These are phyloP conservation scores for Millerozyma acaciae DNA, from an alignment of 805 yeast species.

Conservation along the genomic window DNA sequence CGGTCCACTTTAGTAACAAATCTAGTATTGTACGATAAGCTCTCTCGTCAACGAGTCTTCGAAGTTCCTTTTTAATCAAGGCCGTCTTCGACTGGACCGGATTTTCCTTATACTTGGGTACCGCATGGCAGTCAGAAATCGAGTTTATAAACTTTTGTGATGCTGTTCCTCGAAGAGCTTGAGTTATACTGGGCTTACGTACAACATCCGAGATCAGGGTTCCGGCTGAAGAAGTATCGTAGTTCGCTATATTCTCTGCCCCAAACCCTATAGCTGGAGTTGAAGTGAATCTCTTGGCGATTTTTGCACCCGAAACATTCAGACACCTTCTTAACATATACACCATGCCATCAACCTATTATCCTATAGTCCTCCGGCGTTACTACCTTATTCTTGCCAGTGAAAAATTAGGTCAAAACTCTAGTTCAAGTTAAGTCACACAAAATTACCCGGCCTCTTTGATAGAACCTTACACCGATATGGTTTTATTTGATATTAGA, in stretches of 20 bases:
- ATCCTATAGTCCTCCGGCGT: no score
- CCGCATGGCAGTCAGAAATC: constrained; percentile 12
- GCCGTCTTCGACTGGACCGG: constrained; percentile 5
- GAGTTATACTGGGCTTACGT: neutral
- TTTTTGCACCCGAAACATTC: neutral
- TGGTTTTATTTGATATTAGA: no score
- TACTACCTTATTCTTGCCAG: no score
- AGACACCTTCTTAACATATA: constrained; percentile 4
- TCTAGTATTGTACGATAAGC: constrained; percentile 13
- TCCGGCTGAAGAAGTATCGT: constrained; percentile 3
- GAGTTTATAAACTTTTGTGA: constrained; percentile 9
- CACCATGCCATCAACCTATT: constrained; percentile 1
- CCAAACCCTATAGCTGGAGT: constrained; percentile 10
- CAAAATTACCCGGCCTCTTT: neutral
- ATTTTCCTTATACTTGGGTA: constrained; percentile 6
- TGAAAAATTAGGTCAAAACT: no score
- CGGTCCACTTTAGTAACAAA: constrained; percentile 13
- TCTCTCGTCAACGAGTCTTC: constrained; percentile 11
- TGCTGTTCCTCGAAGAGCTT: neutral
- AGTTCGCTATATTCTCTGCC: constrained; percentile 8
- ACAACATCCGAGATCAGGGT: neutral
- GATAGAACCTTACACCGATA: neutral
- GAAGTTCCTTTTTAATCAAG: constrained; percentile 12
- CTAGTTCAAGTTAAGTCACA: neutral
- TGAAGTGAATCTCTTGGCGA: constrained; percentile 7